phyloP scores from a whole-genome alignment of 139 green algal genomes.

The Chlorella sp. region DNA sequence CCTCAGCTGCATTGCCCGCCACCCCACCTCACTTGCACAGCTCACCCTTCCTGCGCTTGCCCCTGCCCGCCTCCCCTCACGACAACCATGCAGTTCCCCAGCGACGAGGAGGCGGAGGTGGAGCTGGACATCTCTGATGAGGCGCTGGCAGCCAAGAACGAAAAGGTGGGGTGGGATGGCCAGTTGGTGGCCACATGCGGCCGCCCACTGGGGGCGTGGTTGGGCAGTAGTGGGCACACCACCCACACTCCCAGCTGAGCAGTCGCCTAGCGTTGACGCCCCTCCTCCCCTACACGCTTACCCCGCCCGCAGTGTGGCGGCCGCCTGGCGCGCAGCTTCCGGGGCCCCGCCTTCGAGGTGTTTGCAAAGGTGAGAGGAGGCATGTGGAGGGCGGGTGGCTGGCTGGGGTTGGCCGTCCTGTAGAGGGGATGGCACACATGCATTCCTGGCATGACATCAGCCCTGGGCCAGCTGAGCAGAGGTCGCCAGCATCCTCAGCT shows the following conservation, averaged over 20 bases:
- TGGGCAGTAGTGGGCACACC: not conserved
- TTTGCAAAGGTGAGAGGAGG: slow-evolving; percentile 72
- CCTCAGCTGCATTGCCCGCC: not conserved
- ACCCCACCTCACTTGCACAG: not conserved
- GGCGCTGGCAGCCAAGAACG: slow-evolving; percentile 79
- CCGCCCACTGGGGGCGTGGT: not conserved
- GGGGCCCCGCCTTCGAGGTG: slow-evolving; percentile 80
- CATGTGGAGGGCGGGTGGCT: too few species aligned
- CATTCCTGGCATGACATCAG: too few species aligned
- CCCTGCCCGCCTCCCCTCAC: not conserved
- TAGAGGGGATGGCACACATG: too few species aligned
- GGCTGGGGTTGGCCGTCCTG: too few species aligned
- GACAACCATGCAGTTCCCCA: not conserved
- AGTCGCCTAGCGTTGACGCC: not conserved
- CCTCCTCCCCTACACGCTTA: not conserved
- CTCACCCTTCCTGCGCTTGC: not conserved
- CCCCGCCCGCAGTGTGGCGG: slow-evolving; percentile 39
- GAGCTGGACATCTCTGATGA: slow-evolving; percentile 85
- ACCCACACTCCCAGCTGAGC: not conserved
- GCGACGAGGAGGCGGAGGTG: slow-evolving; percentile 81
- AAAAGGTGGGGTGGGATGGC: slow-evolving; percentile 58
- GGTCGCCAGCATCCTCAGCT: too few species aligned
- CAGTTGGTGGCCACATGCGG: not conserved
- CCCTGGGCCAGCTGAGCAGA: too few species aligned
- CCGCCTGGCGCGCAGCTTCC: slow-evolving; percentile 61